phyloP scores from a whole-genome alignment of 2,329 filamentous ascomycete species.

The Canariomyces notabilis region DNA sequence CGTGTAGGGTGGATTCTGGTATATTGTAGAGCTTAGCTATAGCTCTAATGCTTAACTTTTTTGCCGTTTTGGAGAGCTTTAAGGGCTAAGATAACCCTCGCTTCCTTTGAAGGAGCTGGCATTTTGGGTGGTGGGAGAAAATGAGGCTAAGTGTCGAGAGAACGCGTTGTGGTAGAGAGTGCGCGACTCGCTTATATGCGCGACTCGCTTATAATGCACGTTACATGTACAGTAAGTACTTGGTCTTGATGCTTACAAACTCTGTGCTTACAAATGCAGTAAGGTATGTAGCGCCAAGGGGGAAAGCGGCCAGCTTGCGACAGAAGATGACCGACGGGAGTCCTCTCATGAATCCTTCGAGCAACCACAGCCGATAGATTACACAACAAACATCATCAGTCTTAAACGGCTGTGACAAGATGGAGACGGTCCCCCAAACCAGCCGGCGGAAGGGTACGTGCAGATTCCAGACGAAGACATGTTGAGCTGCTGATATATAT shows the following conservation, averaged over 20 bases:
- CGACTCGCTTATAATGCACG: conserved; percentile 1
- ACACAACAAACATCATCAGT: no score
- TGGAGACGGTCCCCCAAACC: no score
- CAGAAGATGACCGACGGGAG: no score
- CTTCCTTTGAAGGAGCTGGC: background rate
- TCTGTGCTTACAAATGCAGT: no score
- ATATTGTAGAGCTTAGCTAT: background rate
- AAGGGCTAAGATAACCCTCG: background rate
- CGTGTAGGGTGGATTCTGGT: background rate
- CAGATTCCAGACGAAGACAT: background rate
- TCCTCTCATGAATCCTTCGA: no score
- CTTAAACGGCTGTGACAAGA: no score
- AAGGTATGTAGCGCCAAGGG: no score
- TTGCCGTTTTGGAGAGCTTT: background rate
- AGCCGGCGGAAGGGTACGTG: no score
- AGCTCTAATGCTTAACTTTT: background rate
- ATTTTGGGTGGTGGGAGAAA: background rate
- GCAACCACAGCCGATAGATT: no score
- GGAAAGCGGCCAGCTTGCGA: no score
- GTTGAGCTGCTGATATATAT: background rate
- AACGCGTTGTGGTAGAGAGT: background rate
- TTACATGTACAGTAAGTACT: no score
- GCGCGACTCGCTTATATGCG: background rate
- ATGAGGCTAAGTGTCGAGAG: background rate
- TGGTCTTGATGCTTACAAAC: no score